phyloP scores from a whole-genome alignment of 2,329 filamentous ascomycete species.

The Pyricularia pennisetigena region DNA sequence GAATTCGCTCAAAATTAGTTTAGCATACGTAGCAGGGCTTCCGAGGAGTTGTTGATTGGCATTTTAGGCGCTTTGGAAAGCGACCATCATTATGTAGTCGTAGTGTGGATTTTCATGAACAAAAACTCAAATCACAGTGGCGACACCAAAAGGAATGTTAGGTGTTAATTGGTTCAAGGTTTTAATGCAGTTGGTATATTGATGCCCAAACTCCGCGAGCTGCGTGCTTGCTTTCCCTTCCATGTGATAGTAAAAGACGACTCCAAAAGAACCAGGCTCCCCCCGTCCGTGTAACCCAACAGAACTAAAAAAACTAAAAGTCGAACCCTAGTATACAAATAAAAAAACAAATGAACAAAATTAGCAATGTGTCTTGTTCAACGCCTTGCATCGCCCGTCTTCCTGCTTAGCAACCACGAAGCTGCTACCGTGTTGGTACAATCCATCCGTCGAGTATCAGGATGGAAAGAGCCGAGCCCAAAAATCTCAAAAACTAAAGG shows the following conservation, averaged over 20 bases:
- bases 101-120: neutral
- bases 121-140: neutral
- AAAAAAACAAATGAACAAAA: neutral
- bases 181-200: neutral
- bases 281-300: neutral
- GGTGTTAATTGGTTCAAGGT: neutral
- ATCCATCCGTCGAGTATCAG: neutral
- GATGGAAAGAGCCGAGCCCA: neutral
- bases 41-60: slow-evolving; percentile 3
- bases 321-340: neutral
- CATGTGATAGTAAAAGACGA: neutral
- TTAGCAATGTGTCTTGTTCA: neutral
- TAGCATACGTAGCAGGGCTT: no score
- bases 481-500: neutral
- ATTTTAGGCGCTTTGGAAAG: neutral
- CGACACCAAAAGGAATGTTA: neutral
- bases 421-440: neutral
- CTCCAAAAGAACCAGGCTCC: neutral
- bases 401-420: neutral
- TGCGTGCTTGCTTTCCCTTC: neutral
- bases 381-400: neutral
- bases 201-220: neutral
- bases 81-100: neutral
- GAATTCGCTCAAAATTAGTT: no score
- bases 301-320: neutral